Base-by-base conservation (phyloP, 2,329 filamentous ascomycete genomes). In the Coleophoma eucalyptorum region DNA sequence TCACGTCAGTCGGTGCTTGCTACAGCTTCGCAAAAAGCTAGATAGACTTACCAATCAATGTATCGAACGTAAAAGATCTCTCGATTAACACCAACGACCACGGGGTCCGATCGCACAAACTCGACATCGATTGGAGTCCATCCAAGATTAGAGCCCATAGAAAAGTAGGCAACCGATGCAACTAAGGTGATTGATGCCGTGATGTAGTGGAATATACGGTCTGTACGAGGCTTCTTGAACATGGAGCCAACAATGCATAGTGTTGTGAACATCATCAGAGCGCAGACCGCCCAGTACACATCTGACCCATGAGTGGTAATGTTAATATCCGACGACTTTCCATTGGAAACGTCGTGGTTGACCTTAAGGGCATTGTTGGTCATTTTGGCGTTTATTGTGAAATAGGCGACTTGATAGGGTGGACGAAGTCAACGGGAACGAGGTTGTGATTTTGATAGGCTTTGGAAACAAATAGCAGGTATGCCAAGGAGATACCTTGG, bases 301-400 rank as follows among this genome's bases (percentile, higher is more conserved):
- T 83, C 74, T 2, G 79, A 83, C n/a, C 80, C 82, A 58, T 67
- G 77, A n/a, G 63, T 67, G 6, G 79, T 83, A 57, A 85, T 81
- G 53, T 69, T 68, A 26, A 84, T 75, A 60, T 83, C 72, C 19
- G 74, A 73, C 2, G 48, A 16, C 19, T 19, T 40, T n/a, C 19
- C 37, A 19, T 40, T 40, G 13, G 19, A n/a, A 19, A 40, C 15
- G 37, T 16, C n/a, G 13, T n/a, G 37, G 13, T 40, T 40, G 37
- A 16, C 19, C 8, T 40, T 40, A 8, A 40, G 13, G 10, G 13
- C 37, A 8, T 40, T 19, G 37, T 40, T 40, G 37, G 26, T 26
- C 26, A 26, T 26, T 26, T 26, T 26, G 10, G 26, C 26, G 26
- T 26, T 26, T 26, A 8, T 26, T 26, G 26, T 26, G 10, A 26